These are phyloP conservation scores for Lodderomyces pseudojiufengensis DNA, from an alignment of 1,139 yeast genomes.

Conservation along the genomic window DNA sequence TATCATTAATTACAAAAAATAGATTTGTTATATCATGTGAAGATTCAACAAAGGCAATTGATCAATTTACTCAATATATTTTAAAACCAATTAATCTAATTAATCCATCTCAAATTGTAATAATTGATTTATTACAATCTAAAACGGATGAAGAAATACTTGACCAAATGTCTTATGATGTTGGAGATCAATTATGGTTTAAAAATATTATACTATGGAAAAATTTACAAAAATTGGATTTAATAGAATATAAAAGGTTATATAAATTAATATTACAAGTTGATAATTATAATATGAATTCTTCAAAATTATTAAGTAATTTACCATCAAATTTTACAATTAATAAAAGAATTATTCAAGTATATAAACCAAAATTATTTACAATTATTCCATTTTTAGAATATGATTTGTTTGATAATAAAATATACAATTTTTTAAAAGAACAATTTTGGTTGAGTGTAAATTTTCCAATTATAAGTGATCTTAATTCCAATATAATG, in stretches of 20 bases:
- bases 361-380: conserved; percentile 22
- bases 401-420: conserved; percentile 13
- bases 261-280: conserved; percentile 28
- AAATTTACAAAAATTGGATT: conserved; percentile 19
- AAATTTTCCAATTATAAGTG: conserved; percentile 6
- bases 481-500: neutral
- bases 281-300: conserved; percentile 27
- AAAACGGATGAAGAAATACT: conserved; percentile 12
- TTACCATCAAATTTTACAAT: conserved; percentile 7
- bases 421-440: conserved; percentile 30
- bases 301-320: conserved; percentile 9
- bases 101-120: conserved; percentile 13
- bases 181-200: conserved; percentile 10
- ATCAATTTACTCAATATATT: conserved; percentile 7
- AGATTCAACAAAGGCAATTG: conserved; percentile 10
- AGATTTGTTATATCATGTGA: conserved; percentile 22
- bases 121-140: conserved; percentile 17
- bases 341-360: conserved; percentile 9
- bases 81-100: conserved; percentile 10
- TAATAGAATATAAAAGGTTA: conserved; percentile 22
- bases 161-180: conserved; percentile 9
- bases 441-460: conserved; percentile 40
- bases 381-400: conserved; percentile 26
- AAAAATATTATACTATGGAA: conserved; percentile 23
- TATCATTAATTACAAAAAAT: conserved; percentile 20